Percentiles rank a stretch among this genome's conserved stretches.
These are phyloP conservation scores for Ambrosia trifida DNA, from an alignment of 129 eudicot genomes.

Conservation along the genomic window DNA sequence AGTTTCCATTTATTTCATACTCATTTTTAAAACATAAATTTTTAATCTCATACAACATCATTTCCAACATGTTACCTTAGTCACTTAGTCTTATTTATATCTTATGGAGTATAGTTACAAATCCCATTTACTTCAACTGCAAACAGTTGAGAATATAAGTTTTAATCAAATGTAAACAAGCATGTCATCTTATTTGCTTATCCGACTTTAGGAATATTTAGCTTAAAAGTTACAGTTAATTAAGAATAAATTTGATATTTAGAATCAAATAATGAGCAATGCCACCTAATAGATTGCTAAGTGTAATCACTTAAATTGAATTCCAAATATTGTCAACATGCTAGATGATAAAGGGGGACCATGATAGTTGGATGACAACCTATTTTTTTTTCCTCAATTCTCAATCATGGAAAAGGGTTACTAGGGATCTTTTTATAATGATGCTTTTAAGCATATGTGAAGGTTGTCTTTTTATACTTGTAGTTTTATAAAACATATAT, in stretches of 20 bases:
- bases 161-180: neutral
- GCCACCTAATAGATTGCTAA: constrained; percentile 30
- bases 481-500: neutral
- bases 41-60: neutral
- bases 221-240: neutral
- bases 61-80: neutral
- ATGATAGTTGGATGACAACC: neutral
- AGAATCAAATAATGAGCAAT: constrained; percentile 10
- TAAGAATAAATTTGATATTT: neutral
- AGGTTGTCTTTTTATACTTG: neutral
- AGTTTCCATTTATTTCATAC: neutral
- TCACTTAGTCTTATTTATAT: neutral
- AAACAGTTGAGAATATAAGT: neutral
- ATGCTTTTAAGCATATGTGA: neutral
- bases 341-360: constrained; percentile 8
- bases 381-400: neutral
- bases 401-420: neutral
- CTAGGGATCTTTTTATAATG: too few species aligned
- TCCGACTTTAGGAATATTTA: neutral
- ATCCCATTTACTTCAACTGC: neutral
- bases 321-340: constrained; percentile 21
- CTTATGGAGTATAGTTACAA: neutral
- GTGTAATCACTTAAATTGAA: constrained; percentile 17
- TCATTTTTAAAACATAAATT: neutral
- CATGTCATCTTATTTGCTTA: neutral